These are phyloP conservation scores for Colletotrichum lini DNA, from an alignment of 2,329 filamentous ascomycete genomes.

Conservation along the genomic window DNA sequence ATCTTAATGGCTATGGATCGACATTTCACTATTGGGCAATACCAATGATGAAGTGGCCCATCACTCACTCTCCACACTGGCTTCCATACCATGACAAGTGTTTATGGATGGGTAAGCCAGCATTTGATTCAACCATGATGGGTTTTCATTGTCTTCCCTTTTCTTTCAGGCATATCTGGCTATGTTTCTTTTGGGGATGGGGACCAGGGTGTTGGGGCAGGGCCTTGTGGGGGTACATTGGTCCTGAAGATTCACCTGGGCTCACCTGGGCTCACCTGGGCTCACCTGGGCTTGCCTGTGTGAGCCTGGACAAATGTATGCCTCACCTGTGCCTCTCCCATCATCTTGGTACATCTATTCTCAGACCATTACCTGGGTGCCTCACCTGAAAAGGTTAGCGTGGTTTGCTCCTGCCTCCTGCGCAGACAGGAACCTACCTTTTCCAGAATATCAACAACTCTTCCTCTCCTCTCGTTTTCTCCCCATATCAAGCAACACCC, in stretches of 20 bases:
- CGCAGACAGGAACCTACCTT: constrained; percentile 14
- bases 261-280: constrained; percentile 20
- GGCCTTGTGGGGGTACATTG: background rate
- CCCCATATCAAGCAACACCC: background rate
- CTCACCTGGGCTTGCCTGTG: too few species aligned
- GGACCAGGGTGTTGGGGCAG: background rate
- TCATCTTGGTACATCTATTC: constrained; percentile 5
- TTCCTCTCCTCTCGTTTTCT: background rate
- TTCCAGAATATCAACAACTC: constrained; percentile 1
- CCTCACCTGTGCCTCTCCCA: background rate
- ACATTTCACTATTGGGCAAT: background rate
- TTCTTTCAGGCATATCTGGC: background rate
- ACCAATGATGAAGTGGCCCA: background rate
- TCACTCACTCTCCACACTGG: background rate
- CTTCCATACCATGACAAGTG: constrained; percentile 8
- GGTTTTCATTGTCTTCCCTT: background rate
- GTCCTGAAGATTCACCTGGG: background rate
- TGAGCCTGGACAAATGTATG: background rate
- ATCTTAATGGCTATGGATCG: background rate
- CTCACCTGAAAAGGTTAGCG: constrained; percentile 13
- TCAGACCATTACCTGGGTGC: background rate
- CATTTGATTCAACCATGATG: background rate
- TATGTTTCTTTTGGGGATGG: background rate
- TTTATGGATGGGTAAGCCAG: background rate
- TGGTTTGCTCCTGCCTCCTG: constrained; percentile 6